phyloP scores from a whole-genome alignment of 169 alveolate genomes.

The Plasmodium vinckei region DNA sequence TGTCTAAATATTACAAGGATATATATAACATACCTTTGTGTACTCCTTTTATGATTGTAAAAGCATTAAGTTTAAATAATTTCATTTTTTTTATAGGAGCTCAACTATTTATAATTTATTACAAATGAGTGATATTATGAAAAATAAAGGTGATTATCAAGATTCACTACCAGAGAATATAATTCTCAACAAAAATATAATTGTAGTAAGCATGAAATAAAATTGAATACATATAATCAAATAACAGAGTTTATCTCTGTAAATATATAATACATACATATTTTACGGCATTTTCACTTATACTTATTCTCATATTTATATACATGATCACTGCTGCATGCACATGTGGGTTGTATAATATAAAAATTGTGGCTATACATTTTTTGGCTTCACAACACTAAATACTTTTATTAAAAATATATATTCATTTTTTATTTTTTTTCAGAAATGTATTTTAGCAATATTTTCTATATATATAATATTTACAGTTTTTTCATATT shows the following conservation, averaged over 20 bases:
- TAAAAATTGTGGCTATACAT: neutral
- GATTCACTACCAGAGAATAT: conserved; percentile 32
- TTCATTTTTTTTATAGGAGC: conserved; percentile 12
- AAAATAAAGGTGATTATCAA: conserved; percentile 53
- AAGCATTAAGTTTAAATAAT: neutral
- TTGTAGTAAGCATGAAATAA: conserved; percentile 31
- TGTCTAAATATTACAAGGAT: no score
- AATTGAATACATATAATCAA: neutral
- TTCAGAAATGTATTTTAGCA: conserved; percentile 58
- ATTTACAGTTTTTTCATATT: conserved; percentile 45
- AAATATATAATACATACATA: neutral
- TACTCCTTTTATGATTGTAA: no score
- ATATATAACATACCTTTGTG: no score
- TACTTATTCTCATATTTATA: neutral
- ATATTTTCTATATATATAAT: conserved; percentile 32
- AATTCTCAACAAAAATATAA: conserved; percentile 39
- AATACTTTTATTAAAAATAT: no score
- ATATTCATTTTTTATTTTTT: conserved; percentile 13
- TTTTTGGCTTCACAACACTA: no score
- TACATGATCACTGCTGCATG: neutral
- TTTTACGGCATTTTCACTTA: neutral
- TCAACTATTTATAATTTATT: conserved; percentile 53
- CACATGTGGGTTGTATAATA: neutral
- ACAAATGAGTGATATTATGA: conserved; percentile 70
- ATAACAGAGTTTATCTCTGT: neutral